Conservation (phyloP, 495 filamentous ascomycete genomes). For the Neurospora discreta region DNA sequence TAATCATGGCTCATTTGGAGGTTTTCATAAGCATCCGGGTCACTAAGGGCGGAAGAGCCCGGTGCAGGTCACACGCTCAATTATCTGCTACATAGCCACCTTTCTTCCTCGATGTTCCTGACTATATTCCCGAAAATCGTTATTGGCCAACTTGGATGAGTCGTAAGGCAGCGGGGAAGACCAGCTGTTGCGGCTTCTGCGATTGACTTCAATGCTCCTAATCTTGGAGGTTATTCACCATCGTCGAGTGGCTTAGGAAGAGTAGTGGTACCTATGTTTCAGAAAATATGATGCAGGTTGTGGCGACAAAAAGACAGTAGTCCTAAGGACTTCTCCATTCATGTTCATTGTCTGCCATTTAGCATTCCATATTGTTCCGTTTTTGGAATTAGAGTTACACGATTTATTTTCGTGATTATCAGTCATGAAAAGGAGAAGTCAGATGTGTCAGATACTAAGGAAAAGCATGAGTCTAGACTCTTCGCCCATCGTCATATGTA, state of each 20-base stretch:
- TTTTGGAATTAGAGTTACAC: neutral
- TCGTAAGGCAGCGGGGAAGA: neutral
- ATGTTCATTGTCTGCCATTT: neutral
- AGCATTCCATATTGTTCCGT: neutral
- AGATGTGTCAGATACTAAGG: neutral
- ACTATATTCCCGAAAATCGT: neutral
- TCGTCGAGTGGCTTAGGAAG: neutral
- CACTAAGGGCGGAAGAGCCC: neutral
- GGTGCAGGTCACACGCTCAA: neutral
- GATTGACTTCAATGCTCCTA: neutral
- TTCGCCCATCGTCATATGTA: neutral
- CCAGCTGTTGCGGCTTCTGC: neutral
- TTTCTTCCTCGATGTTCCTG: neutral
- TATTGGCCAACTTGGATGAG: neutral
- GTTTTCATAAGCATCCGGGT: neutral
- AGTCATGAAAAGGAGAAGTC: neutral
- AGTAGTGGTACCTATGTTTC: neutral
- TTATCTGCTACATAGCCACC: neutral
- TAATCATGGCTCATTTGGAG: neutral
- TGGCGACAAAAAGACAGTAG: neutral
- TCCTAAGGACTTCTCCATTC: neutral
- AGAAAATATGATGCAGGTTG: neutral
- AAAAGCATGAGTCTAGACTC: neutral
- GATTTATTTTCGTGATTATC: neutral
- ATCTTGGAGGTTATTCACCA: neutral